Base-by-base conservation (phyloP, 2,329 filamentous ascomycete species). In the Sarocladium oryzae region DNA sequence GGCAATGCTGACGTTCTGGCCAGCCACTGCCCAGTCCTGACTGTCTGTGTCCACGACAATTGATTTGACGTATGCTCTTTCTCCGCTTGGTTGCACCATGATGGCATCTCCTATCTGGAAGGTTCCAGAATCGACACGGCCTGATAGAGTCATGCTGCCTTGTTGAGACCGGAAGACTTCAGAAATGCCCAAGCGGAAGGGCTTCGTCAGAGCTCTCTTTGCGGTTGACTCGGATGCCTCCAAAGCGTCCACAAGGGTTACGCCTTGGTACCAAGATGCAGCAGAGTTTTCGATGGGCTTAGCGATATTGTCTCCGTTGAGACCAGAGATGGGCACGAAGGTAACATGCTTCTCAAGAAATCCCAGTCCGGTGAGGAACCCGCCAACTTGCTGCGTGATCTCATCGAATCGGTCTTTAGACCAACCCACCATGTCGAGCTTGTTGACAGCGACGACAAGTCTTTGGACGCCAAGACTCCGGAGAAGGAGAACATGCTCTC, bases 391-490 rank as follows among this genome's bases (percentile, higher is more conserved):
- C 55, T 89, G 81, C 38, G 81, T 78, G 52, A 99, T 96, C 60
- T 95, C 87, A 21, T 89, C 79, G 59, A 95, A 99, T 2, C 89
- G 81, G 4, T 83, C 84, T 65, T 88, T 74, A 2, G 85, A 88
- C 95, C 95, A 99, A 5, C 75, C 72, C 6, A 92, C 84, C 15
- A 84, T 85, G 65, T 99, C 93, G 60, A 99, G 85, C 67, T 99
- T 99, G 71, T 99, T 99, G 55, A 99, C 82, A 2, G 89, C 91
- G 24, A 99, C 86, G 37, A 99, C 85, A 15, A 99, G 77, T 23
- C 86, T 81, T 55, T 92, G 86, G 2, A 99, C 86, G 0, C 93
- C 93, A 72, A 97, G 87, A 59, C 91, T 96, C 54, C 92, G 81
- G 4, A 95, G 82, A 1, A 99, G 78, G 15, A 97, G 71, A 5